Percentiles rank a stretch among this genome's conserved stretches.
Conservation (phyloP, 1,284 basidiomycete genomes). For the Marasmius fiardii region DNA sequence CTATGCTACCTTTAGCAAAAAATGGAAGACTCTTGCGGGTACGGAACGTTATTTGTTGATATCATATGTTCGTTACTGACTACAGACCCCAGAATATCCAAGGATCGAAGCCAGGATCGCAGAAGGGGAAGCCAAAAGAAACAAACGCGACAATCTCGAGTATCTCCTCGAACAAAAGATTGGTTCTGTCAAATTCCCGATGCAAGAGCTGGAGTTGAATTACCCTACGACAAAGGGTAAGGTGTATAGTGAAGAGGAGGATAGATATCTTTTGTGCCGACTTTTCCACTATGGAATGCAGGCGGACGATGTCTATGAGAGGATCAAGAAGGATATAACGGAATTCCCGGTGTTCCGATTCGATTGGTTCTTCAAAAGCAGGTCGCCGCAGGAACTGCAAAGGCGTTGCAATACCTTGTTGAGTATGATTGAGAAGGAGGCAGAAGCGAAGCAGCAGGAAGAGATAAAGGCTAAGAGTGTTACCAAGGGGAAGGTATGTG, state of each 20-base stretch:
- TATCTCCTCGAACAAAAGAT: conserved; percentile 79
- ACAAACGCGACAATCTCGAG: conserved; percentile 84
- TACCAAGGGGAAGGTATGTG: conserved; percentile 60
- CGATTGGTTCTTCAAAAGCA: conserved; percentile 98
- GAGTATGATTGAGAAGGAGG: conserved; percentile 91
- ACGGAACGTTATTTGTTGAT: no score
- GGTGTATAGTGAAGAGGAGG: conserved; percentile 95
- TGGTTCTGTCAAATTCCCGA: conserved; percentile 77
- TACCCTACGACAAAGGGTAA: conserved; percentile 96
- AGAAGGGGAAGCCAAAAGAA: conserved; percentile 83
- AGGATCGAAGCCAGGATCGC: conserved; percentile 78
- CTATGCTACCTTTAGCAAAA: conserved; percentile 85
- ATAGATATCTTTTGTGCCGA: conserved; percentile 91
- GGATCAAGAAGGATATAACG: conserved; percentile 94
- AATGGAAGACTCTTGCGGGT: conserved; percentile 86
- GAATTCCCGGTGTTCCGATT: conserved; percentile 97
- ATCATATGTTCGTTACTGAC: neutral
- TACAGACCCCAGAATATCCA: conserved; percentile 60
- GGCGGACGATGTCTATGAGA: conserved; percentile 90
- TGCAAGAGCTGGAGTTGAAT: conserved; percentile 93
- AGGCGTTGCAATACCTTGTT: conserved; percentile 88
- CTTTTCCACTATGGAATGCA: conserved; percentile 92
- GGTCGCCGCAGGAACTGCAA: conserved; percentile 89
- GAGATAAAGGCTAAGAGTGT: conserved; percentile 57
- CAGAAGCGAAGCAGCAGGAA: conserved; percentile 60